These are phyloP conservation scores for Botrytis squamosa DNA, from an alignment of 2,329 filamentous ascomycete species.

Conservation along the genomic window DNA sequence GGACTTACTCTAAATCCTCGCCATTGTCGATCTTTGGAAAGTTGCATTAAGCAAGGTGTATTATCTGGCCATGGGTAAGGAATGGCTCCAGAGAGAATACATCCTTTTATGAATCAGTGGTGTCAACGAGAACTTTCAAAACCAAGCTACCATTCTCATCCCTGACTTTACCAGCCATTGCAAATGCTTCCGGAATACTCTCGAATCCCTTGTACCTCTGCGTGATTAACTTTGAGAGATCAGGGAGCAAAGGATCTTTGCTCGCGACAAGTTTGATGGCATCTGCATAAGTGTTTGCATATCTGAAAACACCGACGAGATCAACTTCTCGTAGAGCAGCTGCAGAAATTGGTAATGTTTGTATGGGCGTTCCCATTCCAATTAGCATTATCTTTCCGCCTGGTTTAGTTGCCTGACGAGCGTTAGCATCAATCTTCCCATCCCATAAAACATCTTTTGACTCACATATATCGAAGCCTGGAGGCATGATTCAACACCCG, in stretches of 20 bases:
- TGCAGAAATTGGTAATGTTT: constrained; percentile 70
- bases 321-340: constrained; percentile 74
- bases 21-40: not conserved
- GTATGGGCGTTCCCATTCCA: constrained; percentile 75
- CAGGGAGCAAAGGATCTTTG: constrained; percentile 61
- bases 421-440: constrained; percentile 20
- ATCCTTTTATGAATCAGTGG: constrained; percentile 1
- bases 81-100: not conserved
- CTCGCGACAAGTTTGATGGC: constrained; percentile 85
- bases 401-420: constrained; percentile 54
- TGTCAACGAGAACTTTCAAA: constrained; percentile 39
- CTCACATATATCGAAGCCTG: constrained; percentile 55
- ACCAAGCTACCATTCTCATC: constrained; percentile 39
- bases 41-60: not conserved
- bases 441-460: constrained; percentile 53
- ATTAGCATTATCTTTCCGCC: constrained; percentile 74
- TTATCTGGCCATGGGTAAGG: not conserved
- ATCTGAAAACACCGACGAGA: constrained; percentile 73
- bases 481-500: constrained; percentile 56
- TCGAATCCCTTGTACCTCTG: constrained; percentile 77
- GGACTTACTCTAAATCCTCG: not conserved
- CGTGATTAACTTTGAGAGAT: constrained; percentile 79
- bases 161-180: constrained; percentile 69
- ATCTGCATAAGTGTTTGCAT: constrained; percentile 82
- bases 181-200: constrained; percentile 82